Percentiles rank a stretch among this genome's conserved stretches.
These are phyloP conservation scores for Fraxinus cuspidata DNA, from an alignment of 257 asterid species.

Conservation along the genomic window DNA sequence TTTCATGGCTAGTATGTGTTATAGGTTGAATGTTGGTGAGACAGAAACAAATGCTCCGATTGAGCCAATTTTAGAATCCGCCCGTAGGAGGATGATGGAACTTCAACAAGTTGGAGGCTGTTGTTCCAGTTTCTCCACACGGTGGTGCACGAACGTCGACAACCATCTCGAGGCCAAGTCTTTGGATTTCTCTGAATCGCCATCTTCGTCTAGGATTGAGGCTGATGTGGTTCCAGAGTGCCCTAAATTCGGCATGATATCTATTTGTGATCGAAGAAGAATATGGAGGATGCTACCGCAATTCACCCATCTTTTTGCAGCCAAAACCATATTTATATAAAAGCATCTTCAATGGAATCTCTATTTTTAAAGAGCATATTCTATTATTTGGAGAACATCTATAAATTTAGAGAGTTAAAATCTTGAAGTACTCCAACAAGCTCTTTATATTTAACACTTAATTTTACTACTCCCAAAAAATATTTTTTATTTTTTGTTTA, in stretches of 20 bases:
- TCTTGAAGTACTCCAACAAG: no score
- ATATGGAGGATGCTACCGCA: conserved; percentile 89
- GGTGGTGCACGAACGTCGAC: conserved; percentile 19
- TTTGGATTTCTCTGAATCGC: conserved; percentile 3
- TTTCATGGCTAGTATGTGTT: conserved; percentile 71
- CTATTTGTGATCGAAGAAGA: conserved; percentile 80
- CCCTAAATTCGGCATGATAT: conserved; percentile 66
- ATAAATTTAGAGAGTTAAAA: no score
- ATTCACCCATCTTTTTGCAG: no score
- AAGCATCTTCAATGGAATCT: no score
- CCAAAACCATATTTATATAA: no score
- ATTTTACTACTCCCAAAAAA: no score
- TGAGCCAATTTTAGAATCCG: conserved; percentile 59
- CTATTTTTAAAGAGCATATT: no score
- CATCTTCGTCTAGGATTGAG: conserved; percentile 4
- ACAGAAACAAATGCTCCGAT: conserved; percentile 62
- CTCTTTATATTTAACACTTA: no score
- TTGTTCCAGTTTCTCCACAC: conserved; percentile 27
- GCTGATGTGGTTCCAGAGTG: conserved; percentile 16
- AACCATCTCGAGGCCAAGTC: background rate
- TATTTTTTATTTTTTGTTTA: no score
- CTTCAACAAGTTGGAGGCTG: conserved; percentile 54
- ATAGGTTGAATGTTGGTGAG: conserved; percentile 59
- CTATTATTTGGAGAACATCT: no score
- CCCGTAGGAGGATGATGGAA: conserved; percentile 69